Evolutionary conservation across 1,284 basidiomycete species (phyloP), one percentile per base, ranked within the genome.

Genomic region (Takashimella tepidaria): DNA sequence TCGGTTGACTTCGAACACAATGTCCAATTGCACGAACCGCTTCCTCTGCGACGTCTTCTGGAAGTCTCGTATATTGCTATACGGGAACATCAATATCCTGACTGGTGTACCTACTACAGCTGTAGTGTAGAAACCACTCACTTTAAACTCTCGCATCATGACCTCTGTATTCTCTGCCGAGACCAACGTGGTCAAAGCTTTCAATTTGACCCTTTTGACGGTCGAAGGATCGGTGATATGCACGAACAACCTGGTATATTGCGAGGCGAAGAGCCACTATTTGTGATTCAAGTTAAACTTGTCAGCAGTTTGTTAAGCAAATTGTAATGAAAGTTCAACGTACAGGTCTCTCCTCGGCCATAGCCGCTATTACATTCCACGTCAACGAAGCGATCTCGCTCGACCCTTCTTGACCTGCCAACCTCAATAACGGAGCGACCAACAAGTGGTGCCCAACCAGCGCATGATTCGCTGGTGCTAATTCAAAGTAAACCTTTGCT

Each of bases 91-190:
- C 4, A 45, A 41, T n/a, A 11, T 10, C 23, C 20, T 31, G 13
- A 23, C 26, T 8, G 23, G 20, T 25, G 45, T 26, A 16, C 26
- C 3, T 42, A 5, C 41, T 2, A 6, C 20, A 23, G 12, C 12
- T 25, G 8, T 3, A 16, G 11, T 37, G 13, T 13, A 37, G 26
- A 6, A 46, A 26, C 25, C 46, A 62, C 85, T 55, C 49, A 92
- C 89, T 63, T 87, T 84, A 61, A 93, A 85, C 69, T 97, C 92
- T 25, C 84, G 79, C 55, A 95, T 76, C 8, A 91, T 79, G 0
- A 80, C 76, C 43, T 83, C 79, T 49, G 87, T 83, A 60, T 87
- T 92, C 27, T 87, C 84, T 20, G 76, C 61, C 20, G 79, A 81
- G 46, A 87, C 78, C 4, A 95, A 70, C 3, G 79, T 79, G 6